Conservation (phyloP, 2,329 filamentous ascomycete species). For the Exophiala sp. region DNA sequence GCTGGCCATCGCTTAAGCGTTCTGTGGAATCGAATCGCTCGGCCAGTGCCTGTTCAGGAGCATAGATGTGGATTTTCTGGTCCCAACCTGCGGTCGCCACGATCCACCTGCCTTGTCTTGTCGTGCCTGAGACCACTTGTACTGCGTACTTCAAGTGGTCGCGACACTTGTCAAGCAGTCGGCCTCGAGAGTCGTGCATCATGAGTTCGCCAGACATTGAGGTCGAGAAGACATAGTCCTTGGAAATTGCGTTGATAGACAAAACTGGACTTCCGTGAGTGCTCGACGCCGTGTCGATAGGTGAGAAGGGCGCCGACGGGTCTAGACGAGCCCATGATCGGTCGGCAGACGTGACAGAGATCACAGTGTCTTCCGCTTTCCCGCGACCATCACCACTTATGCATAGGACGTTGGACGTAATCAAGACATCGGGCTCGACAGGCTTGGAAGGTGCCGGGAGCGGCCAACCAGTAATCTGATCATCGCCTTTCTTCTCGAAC, state of each 20-base stretch:
- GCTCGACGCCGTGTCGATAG: conserved; percentile 2
- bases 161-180: conserved; percentile 42
- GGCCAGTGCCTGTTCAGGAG: conserved; percentile 17
- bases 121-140: conserved; percentile 35
- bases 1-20: not conserved
- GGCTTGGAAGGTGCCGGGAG: conserved; percentile 34
- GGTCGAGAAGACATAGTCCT: conserved; percentile 49
- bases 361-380: conserved; percentile 2
- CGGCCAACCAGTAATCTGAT: conserved; percentile 44
- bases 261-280: conserved; percentile 46
- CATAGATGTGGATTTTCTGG: conserved; percentile 53
- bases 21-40: conserved; percentile 13
- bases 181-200: conserved; percentile 40
- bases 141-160: conserved; percentile 61
- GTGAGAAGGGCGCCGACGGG: conserved; percentile 10
- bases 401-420: conserved; percentile 29
- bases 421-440: conserved; percentile 17
- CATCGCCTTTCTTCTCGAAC: conserved; percentile 55
- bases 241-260: conserved; percentile 44
- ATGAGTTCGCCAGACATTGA: conserved; percentile 59
- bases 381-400: conserved; percentile 12
- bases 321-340: conserved; percentile 17
- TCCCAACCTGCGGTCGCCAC: conserved; percentile 61
- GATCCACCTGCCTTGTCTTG: conserved; percentile 21
- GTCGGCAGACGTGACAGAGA: conserved; percentile 23